Evolutionary conservation across 2,329 filamentous ascomycete species (phyloP), one percentile per base, ranked within the genome.

Genomic region (Plectosphaerella plurivora): DNA sequence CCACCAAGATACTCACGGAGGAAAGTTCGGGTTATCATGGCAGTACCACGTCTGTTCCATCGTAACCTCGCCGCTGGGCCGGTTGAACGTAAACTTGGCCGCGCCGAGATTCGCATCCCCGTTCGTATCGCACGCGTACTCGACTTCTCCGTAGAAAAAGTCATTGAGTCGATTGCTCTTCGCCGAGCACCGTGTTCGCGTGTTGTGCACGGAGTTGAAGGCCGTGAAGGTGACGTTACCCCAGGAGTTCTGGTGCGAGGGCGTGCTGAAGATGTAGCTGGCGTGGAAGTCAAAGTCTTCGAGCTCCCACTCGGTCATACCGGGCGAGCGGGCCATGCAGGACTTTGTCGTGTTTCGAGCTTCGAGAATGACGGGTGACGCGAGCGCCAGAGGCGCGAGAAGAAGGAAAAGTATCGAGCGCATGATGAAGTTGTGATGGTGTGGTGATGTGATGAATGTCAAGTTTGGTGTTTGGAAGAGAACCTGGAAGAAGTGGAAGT

Each of bases 1-100:
- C 14, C 8, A 9, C 36, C 22, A 18, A 14, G 5, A 18, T 8
- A 52, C 55, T 54, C 16, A 57, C 55, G 55, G 55, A 16, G 37
- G 37, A n/a, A 49, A 57, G 37, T 50, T 33, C 15, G 55, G 54
- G 53, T 77, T 72, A 28, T 73, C 71, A 45, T 59, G 57, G 63
- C 78, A 81, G 9, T 56, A 59, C 77, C 78, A 81, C 4, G 68
- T 73, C 67, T 81, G 76, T 63, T 76, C 75, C 55, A 80, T 54
- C 35, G 62, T 57, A 47, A 81, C 61, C 50, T 63, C 54, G 7
- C 63, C 60, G 25, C 58, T 58, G 4, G 72, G 65, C 12, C 67
- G 61, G 60, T 61, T 69, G 57, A 71, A 81, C 50, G 67, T 67
- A 55, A 81, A 82, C 0, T 61, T 68, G 3, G 70, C 71, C 45